Base-by-base conservation (phyloP, 2,329 filamentous ascomycete species). In the Sarocladiaceae sp. region DNA sequence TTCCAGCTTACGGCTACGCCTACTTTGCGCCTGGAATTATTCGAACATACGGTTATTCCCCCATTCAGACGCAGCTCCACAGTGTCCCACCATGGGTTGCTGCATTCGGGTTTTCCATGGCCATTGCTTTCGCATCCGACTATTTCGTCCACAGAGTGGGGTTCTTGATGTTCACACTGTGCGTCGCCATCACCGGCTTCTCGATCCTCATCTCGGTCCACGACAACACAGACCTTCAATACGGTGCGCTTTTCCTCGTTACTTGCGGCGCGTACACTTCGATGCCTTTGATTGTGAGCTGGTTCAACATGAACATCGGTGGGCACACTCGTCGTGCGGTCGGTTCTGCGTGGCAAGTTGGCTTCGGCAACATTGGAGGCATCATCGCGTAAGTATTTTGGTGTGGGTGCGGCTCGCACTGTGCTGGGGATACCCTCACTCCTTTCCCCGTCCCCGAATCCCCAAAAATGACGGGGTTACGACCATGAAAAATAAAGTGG, bases 211-310 rank as follows among this genome's bases (percentile, higher is more conserved):
- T 95, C 47, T 72, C 74, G 11, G 80, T 93, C 4, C 87, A 93
- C 66, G 70, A 87, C 63, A 80, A 90, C 64, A 73, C 71, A 1
- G 56, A 77, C 12, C 70, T 89, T 6, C 80, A 94, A 65, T 97
- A 96, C 61, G 87, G 76, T 0, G 88, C 87, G 0, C 77, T 97
- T 0, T 96, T 95, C 73, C 73, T 97, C 28, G 82, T 95, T 48
- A 86, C 88, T 2, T 84, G 84, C 71, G 90, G 90, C 48, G 79
- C 82, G 0, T 97, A 95, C 69, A 84, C 83, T 1, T 89, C 91
- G n/a, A 92, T 96, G 87, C 91, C 93, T 0, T 84, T 96, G 26
- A 82, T 91, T 39, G 80, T 91, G 7, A 91, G 87, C 66, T 92
- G 88, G 87, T 91, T 87, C 67, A 86, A 86, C 59, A 90, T 90